Base-by-base conservation (phyloP, 495 filamentous ascomycete species). In the Aspergillus homomorphus region DNA sequence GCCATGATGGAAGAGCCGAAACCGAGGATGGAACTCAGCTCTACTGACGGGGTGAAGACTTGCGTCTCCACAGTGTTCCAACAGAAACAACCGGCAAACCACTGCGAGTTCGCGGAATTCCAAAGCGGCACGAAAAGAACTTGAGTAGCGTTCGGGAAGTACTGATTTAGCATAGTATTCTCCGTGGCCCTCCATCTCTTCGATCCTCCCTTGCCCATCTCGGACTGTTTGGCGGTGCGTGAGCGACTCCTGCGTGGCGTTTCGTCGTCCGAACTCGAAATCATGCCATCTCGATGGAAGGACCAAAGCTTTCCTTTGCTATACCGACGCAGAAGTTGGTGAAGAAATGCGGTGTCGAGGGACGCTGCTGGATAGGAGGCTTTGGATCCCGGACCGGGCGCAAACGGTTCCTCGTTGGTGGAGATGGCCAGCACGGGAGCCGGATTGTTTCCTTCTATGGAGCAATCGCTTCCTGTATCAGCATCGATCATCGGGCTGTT, bases 1-100 rank as follows among this genome's bases (percentile, higher is more conserved):
- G 83, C 85, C 85, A 88, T 89, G 51, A 87, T 77, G 15, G 80
- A 83, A 33, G 85, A 84, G 20, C 82, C 82, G 67, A 89, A 89
- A 0, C 86, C 85, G 21, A 83, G 70, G n/a, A 87, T 67, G 42
- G 81, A 80, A 51, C 73, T 74, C 23, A 80, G 56, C 56, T 80
- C 78, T 4, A 76, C 76, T 0, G 73, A 68, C 9, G 73, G 60
- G 26, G 48, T 73, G 30, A 79, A 76, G 2, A 80, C 72, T 6
- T 71, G 73, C 20, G 73, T 77, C 45, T 79, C 75, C 2, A 66
- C 45, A 19, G 69, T 72, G 22, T 69, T 87, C 83, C 85, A 91
- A 19, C 83, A 81, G 52, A 91, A 82, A 19, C 81, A 81, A 10
- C 86, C 87, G 0, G 84, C 77, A 66, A 84, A 89, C 87, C 87